Conservation (phyloP, 106 monocot genomes). For the Platanthera guangdongensis region DNA sequence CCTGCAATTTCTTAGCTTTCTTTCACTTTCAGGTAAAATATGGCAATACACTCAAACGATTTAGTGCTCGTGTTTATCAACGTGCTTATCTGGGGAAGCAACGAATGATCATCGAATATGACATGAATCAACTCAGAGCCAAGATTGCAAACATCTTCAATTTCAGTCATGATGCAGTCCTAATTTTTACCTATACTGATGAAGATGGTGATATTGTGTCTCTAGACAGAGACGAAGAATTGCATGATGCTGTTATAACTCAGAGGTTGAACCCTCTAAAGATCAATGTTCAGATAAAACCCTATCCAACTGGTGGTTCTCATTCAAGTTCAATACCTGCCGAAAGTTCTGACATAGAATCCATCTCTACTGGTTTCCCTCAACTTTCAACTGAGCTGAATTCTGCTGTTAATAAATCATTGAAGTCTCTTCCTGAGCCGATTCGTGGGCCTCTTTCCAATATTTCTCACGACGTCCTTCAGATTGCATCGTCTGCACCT, state of each 20-base stretch:
- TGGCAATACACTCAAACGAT: slow-evolving; percentile 58
- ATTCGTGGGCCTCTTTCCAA: slow-evolving; percentile 15
- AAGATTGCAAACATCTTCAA: slow-evolving; percentile 64
- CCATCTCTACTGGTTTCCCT: neutral
- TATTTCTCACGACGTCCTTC: slow-evolving; percentile 34
- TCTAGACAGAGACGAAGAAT: slow-evolving; percentile 68
- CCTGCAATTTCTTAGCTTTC: neutral
- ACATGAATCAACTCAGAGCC: slow-evolving; percentile 38
- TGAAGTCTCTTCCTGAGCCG: slow-evolving; percentile 29
- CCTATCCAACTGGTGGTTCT: slow-evolving; percentile 10
- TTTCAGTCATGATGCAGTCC: slow-evolving; percentile 34
- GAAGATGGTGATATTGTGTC: slow-evolving; percentile 76
- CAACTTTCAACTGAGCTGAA: slow-evolving; percentile 7
- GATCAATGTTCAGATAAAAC: slow-evolving; percentile 51
- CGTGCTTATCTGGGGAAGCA: neutral
- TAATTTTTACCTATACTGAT: slow-evolving; percentile 74
- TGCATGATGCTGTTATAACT: slow-evolving; percentile 66
- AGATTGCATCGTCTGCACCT: slow-evolving; percentile 34
- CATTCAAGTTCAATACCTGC: neutral
- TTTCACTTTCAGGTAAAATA: slow-evolving; percentile 58
- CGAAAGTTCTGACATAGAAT: neutral
- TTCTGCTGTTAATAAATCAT: slow-evolving; percentile 33
- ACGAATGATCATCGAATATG: slow-evolving; percentile 23
- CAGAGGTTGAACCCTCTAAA: slow-evolving; percentile 76
- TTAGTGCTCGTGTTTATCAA: slow-evolving; percentile 35